These are phyloP conservation scores for Pneumocystis sp. DNA, from an alignment of 1,139 yeast genomes.

Conservation along the genomic window DNA sequence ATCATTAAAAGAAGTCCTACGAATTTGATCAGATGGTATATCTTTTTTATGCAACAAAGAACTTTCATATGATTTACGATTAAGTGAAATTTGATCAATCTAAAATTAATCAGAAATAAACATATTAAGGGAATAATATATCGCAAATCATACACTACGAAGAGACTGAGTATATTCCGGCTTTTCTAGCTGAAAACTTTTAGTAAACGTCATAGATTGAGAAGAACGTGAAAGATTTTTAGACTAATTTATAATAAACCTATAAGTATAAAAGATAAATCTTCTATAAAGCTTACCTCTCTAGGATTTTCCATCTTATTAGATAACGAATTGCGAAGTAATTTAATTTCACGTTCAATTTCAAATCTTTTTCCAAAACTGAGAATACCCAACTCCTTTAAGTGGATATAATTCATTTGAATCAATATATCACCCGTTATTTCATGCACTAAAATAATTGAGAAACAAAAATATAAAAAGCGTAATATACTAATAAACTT, in stretches of 20 bases:
- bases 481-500: constrained; percentile 22
- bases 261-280: neutral
- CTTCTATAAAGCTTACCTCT: neutral
- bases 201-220: neutral
- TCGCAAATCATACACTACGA: neutral
- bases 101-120: neutral
- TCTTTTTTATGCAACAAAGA: neutral
- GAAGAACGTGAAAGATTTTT: neutral
- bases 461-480: neutral
- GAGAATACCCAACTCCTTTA: constrained; percentile 79
- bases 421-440: constrained; percentile 74
- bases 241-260: neutral
- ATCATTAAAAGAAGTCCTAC: neutral
- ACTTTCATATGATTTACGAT: neutral
- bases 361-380: constrained; percentile 94
- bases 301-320: neutral
- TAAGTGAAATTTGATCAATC: neutral
- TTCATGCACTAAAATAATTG: constrained; percentile 52
- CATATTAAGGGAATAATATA: neutral
- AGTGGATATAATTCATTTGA: constrained; percentile 68
- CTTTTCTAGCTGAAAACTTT: neutral
- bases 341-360: constrained; percentile 74
- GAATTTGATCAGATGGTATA: neutral
- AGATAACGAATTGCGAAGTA: constrained; percentile 25
- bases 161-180: neutral